phyloP scores from a whole-genome alignment of 2,329 filamentous ascomycete genomes.

The Trichophyton benhamiae region DNA sequence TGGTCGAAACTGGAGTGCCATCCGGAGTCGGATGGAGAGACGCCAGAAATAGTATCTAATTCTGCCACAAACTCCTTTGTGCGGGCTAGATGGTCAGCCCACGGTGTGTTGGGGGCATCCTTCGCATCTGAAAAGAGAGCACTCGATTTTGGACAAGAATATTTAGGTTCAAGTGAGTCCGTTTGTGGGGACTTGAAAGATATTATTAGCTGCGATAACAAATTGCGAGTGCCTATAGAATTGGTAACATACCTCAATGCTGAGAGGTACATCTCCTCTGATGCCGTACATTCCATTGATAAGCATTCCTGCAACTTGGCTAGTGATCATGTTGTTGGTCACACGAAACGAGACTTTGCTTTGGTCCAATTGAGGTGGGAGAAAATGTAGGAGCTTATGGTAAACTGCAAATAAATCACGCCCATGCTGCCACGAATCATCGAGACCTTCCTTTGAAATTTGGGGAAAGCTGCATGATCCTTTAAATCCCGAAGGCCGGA shows the following conservation, averaged over 20 bases:
- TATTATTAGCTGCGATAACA: not conserved
- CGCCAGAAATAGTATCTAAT: conserved; percentile 58
- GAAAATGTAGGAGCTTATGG: conserved; percentile 53
- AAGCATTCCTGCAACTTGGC: conserved; percentile 65
- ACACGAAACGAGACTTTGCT: conserved; percentile 53
- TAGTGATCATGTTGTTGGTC: conserved; percentile 72
- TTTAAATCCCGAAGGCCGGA: conserved; percentile 52
- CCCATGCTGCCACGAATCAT: conserved; percentile 65
- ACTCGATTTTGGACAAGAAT: conserved; percentile 48
- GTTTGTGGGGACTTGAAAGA: conserved; percentile 7
- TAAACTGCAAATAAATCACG: conserved; percentile 68
- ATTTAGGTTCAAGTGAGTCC: conserved; percentile 64
- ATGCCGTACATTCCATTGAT: conserved; percentile 54
- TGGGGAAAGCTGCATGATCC: conserved; percentile 73
- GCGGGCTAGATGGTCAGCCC: conserved; percentile 52
- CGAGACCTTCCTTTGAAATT: conserved; percentile 58
- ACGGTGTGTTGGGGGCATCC: conserved; percentile 38
- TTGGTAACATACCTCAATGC: conserved; percentile 33
- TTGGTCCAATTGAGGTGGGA: conserved; percentile 42
- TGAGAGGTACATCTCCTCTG: conserved; percentile 34
- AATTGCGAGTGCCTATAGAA: not conserved
- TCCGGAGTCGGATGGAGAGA: conserved; percentile 42
- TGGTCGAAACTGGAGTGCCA: conserved; percentile 63
- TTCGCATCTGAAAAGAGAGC: conserved; percentile 36
- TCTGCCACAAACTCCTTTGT: conserved; percentile 43